These are phyloP conservation scores for Plantago major DNA, from an alignment of 257 asterid species.

Conservation along the genomic window DNA sequence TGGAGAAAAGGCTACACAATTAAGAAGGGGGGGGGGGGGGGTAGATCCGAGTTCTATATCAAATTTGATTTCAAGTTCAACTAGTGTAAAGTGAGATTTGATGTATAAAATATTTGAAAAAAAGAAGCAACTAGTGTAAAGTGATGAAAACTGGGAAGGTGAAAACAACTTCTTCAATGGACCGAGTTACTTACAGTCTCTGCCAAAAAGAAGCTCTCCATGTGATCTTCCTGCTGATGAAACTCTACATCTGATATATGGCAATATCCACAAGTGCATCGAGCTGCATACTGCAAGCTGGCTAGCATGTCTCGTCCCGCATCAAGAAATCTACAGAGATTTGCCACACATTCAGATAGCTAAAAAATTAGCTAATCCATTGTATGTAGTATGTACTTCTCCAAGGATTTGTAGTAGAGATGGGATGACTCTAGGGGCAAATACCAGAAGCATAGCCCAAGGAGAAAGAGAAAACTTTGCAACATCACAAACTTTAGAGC, in stretches of 20 bases:
- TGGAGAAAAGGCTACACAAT: too few relatives aligned
- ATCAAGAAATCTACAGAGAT: conserved; percentile 67
- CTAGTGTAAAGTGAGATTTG: too few relatives aligned
- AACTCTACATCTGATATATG: conserved; percentile 95
- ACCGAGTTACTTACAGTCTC: conserved; percentile 65
- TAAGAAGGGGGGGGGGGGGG: too few relatives aligned
- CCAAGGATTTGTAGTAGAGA: background rate
- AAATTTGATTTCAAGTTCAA: too few relatives aligned
- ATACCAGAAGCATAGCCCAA: background rate
- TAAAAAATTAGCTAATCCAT: conserved; percentile 6
- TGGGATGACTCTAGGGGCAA: background rate
- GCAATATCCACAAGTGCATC: conserved; percentile 96
- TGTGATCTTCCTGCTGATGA: conserved; percentile 94
- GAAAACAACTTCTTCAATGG: too few relatives aligned
- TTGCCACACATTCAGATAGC: conserved; percentile 7
- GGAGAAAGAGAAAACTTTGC: background rate
- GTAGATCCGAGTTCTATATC: too few relatives aligned
- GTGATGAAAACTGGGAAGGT: too few relatives aligned
- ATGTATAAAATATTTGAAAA: too few relatives aligned
- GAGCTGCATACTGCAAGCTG: conserved; percentile 88
- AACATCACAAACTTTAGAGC: too few relatives aligned
- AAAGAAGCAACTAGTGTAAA: too few relatives aligned
- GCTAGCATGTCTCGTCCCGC: conserved; percentile 96
- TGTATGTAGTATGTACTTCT: too few relatives aligned
- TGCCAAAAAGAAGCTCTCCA: conserved; percentile 99